Base-by-base conservation (phyloP, 768 basidiomycete species). In the Mycena olivaceomarginata region DNA sequence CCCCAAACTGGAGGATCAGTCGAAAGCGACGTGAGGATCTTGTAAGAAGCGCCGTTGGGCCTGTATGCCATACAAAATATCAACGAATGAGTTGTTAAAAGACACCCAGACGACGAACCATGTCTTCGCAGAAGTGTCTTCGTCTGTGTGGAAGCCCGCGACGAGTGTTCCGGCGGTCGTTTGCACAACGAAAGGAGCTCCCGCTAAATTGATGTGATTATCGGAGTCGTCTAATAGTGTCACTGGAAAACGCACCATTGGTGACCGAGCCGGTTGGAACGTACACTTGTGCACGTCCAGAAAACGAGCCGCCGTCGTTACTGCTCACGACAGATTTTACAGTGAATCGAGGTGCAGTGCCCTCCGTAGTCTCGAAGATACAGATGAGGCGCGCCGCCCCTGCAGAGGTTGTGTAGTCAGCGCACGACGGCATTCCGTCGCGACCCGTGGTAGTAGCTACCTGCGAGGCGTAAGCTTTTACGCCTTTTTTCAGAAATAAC, bases 351-450 rank as follows among this genome's bases (percentile, higher is more conserved):
- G 72, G 65, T 2, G 57, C 75, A 22, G 78, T 75, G 2, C 77
- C 79, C 57, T 82, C 74, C 31, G 82, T 82, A 10, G 82, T 82
- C 72, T 82, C 82, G 56, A 82, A 82, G 15, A 81, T 70, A 48
- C 82, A 82, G 8, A 80, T 53, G 9, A 82, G 63, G 40, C 66
- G 78, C 8, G 66, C 75, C 20, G 53, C 53, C 6, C 74, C 74
- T 13, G 51, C 37, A 2, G 66, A 12, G 18, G 67, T 67, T 5
- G 43, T 71, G 22, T 72, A 80, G 62, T 77, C 67, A 1, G 80
- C 72, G 63, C 79, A 80, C 0, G 73, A 79, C 1, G 81, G 78
- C 82, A 82, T 82, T 9, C 82, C 82, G 53, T 82, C 82, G 20
- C 82, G 79, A 22, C 81, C 82, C 22, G 81, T 82, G 4, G 79